Evolutionary conservation across 2,329 filamentous ascomycete genomes (phyloP).

Genomic region (Dissoconium aciculare): DNA sequence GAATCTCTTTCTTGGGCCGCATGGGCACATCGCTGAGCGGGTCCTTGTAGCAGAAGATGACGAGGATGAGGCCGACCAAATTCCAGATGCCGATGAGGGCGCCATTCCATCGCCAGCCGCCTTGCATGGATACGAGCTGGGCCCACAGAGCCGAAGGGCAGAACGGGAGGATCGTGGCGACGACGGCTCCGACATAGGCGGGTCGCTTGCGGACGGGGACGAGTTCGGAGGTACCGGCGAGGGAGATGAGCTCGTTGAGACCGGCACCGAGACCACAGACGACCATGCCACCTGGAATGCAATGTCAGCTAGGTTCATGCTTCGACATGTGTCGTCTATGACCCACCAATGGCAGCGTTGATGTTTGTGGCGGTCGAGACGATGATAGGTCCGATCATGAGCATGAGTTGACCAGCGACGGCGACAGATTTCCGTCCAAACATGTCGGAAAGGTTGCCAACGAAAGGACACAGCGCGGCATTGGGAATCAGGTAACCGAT

Average conservation of each 20-base stretch:
- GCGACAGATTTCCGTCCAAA: conserved; percentile 47
- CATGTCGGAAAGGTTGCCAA: conserved; percentile 50
- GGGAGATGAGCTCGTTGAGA: conserved; percentile 52
- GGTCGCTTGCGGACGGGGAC: conserved; percentile 51
- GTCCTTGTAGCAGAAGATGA: conserved; percentile 39
- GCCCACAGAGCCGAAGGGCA: conserved; percentile 47
- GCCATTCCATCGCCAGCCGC: conserved; percentile 43
- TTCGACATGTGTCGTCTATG: background rate
- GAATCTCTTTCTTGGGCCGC: conserved; percentile 28
- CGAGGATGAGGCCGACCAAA: conserved; percentile 37
- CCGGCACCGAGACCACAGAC: conserved; percentile 52
- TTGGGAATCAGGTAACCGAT: conserved; percentile 40
- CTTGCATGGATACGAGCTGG: conserved; percentile 38
- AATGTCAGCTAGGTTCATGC: conserved; percentile 1
- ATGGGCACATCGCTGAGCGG: conserved; percentile 31
- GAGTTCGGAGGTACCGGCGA: conserved; percentile 54
- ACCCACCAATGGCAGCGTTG: conserved; percentile 47
- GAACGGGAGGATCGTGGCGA: conserved; percentile 50
- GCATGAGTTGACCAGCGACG: conserved; percentile 37
- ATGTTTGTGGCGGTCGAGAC: conserved; percentile 43
- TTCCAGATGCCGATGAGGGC: conserved; percentile 39
- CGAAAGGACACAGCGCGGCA: conserved; percentile 46
- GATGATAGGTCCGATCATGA: conserved; percentile 46
- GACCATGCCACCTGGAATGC: conserved; percentile 30
- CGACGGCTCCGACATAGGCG: conserved; percentile 45